Conservation (phyloP, 805 yeast species). For the Candida nonsorbophila region DNA sequence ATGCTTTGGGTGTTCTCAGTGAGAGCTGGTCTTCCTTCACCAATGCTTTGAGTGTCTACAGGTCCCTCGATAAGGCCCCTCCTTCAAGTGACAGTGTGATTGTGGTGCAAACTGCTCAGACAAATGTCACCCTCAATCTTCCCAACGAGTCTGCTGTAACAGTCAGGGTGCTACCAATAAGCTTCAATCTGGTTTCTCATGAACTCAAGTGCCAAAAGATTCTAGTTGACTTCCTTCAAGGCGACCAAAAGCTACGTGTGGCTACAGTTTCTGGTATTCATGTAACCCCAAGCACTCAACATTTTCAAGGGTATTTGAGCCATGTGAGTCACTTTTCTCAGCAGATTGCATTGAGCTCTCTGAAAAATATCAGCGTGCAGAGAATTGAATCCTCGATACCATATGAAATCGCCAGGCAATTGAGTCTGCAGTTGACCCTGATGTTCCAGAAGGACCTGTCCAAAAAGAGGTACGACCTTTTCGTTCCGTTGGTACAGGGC, state of each 20-base stretch:
- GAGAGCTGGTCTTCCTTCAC: constrained; percentile 1
- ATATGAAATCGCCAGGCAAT: too few species aligned
- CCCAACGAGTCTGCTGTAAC: constrained; percentile 13
- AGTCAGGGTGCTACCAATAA: constrained; percentile 37
- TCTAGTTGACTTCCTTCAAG: not conserved
- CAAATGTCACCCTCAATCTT: constrained; percentile 19
- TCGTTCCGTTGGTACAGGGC: constrained; percentile 3
- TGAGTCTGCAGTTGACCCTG: too few species aligned
- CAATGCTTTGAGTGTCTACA: not conserved
- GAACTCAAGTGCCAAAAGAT: constrained; percentile 26
- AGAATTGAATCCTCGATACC: too few species aligned
- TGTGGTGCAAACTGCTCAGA: constrained; percentile 35
- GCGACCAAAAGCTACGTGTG: constrained; percentile 6
- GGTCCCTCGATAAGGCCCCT: not conserved
- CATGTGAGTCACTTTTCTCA: constrained; percentile 13
- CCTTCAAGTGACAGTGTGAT: constrained; percentile 14
- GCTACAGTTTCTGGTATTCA: constrained; percentile 19
- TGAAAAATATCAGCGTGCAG: constrained; percentile 5
- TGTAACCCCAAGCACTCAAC: constrained; percentile 17
- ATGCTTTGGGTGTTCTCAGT: not conserved
- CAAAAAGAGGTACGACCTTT: too few species aligned
- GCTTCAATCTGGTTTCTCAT: constrained; percentile 31
- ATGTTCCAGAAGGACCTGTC: too few species aligned
- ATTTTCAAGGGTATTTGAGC: constrained; percentile 18
- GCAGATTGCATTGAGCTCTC: constrained; percentile 12